Base-by-base conservation (phyloP, 2,329 filamentous ascomycete species). In the Penicillium crustosum region DNA sequence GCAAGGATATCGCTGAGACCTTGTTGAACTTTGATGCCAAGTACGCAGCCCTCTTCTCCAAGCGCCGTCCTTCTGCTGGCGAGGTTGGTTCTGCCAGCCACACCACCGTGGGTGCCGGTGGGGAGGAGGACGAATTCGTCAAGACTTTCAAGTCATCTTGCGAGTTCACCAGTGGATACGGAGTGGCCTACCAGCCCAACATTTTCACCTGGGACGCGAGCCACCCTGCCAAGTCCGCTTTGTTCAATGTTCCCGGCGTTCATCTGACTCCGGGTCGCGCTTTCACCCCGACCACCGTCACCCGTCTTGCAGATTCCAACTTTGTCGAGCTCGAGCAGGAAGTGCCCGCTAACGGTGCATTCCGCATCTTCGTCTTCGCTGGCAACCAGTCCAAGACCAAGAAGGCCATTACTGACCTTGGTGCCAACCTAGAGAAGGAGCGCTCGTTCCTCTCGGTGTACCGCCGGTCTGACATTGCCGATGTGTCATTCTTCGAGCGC, bases 141-240 rank as follows among this genome's bases (percentile, higher is more conserved):
- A 89, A 89, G 77, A 91, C 88, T 0, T 96, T 96, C 82, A 96
- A 96, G 74, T 90, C 90, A 57, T 86, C 87, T 31, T 96, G 92
- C 79, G 91, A 94, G 70, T 96, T 96, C 75, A 96, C 92, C 12
- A 92, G 89, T 63, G 93, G 93, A 57, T 96, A 96, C 72, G 93
- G 93, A 59, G 91, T 96, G 23, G 88, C 87, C 31, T 96, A 96
- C 78, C 83, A 87, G 63, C 82, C 89, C 53, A 97, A 96, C 75
- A 77, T 84, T 31, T 82, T 96, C 75, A 96, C 96, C 78, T 96
- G 91, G 90, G 89, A 88, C 10, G 74, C 84, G 0, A 78, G 79
- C 4, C 92, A 96, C 75, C 81, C 86, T 0, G 90, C 88, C 15
- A 82, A 89, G 68, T 90, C 89, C 19, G 76, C 82, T 12, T 77